These are phyloP conservation scores for Pichia norvegensis DNA, from an alignment of 1,139 yeast genomes.

Conservation along the genomic window DNA sequence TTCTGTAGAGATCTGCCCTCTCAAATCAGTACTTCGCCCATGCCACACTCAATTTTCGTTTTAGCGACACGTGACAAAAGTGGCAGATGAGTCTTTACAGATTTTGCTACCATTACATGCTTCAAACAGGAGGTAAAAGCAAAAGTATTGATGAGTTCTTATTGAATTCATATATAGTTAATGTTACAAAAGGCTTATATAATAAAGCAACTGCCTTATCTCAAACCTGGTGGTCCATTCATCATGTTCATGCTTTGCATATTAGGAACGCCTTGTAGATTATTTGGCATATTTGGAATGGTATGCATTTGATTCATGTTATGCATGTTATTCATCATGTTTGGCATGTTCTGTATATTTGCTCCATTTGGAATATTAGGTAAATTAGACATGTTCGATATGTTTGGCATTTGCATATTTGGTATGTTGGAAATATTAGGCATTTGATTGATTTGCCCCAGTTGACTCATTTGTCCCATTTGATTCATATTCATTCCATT, in stretches of 20 bases:
- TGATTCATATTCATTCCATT: conserved; percentile 1
- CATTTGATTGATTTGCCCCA: conserved; percentile 1
- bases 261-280: conserved; percentile 1
- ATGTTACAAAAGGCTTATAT: not conserved
- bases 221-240: not conserved
- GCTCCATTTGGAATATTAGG: not conserved
- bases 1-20: too few species aligned
- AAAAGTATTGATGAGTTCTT: too few species aligned
- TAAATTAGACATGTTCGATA: not conserved
- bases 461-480: not conserved
- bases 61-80: not conserved
- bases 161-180: too few species aligned
- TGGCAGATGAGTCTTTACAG: not conserved
- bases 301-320: conserved; percentile 2
- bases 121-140: not conserved
- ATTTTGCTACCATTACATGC: not conserved
- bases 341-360: not conserved
- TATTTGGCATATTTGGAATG: conserved; percentile 1
- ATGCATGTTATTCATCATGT: not conserved
- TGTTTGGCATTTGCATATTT: conserved; percentile 1
- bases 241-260: not conserved
- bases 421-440: conserved; percentile 4
- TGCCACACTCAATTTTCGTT: not conserved
- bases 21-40: not conserved
- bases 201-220: not conserved